Percentiles rank a stretch among this genome's conserved stretches.
phyloP scores from a whole-genome alignment of 257 asterid genomes.

The Solanum clarkiae region DNA sequence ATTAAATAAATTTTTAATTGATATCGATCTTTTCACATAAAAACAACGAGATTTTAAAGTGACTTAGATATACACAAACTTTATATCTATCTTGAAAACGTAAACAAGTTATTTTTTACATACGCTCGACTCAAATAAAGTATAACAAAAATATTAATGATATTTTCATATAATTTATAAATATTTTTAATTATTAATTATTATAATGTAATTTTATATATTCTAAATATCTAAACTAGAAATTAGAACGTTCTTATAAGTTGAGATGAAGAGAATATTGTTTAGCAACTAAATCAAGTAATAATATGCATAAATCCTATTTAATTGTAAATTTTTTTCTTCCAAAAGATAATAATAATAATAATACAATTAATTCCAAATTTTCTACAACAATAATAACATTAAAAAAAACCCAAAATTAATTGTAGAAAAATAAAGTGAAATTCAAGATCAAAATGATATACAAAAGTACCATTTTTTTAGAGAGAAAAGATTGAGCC shows the following conservation, averaged over 20 bases:
- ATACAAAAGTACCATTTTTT: neutral
- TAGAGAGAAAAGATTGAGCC: constrained; percentile 56
- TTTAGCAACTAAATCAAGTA: neutral
- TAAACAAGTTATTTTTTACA: neutral
- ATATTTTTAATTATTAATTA: too few species aligned
- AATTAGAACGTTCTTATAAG: too few species aligned
- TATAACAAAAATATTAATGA: neutral
- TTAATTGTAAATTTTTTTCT: neutral
- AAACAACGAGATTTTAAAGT: too few species aligned
- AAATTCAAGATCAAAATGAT: neutral
- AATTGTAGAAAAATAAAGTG: neutral
- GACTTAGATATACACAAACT: too few species aligned
- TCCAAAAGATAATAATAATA: neutral
- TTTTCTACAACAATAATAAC: neutral
- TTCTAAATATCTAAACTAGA: neutral
- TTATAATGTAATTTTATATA: too few species aligned
- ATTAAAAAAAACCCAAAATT: neutral
- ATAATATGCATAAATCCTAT: neutral
- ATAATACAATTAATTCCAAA: neutral
- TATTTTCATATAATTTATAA: neutral
- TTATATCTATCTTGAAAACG: too few species aligned
- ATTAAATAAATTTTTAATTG: rapidly evolving
- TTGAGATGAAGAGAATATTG: neutral
- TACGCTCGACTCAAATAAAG: neutral
- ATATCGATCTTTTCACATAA: neutral